These are phyloP conservation scores for Acrasis kona DNA, from an alignment of 78 protist species.

Conservation along the genomic window DNA sequence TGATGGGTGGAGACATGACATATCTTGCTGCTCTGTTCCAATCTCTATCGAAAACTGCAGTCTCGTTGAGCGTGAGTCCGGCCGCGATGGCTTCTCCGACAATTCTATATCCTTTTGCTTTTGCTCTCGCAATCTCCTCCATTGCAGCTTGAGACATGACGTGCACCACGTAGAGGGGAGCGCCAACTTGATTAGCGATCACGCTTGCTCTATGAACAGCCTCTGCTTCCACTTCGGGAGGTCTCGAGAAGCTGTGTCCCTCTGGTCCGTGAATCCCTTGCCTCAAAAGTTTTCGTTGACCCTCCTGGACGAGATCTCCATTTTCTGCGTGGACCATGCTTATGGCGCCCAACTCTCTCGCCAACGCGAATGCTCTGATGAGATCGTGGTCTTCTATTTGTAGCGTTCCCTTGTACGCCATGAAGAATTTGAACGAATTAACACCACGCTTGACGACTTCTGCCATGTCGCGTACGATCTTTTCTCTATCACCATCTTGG, in stretches of 20 bases:
- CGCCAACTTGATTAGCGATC: slow-evolving; percentile 55
- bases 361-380: slow-evolving; percentile 37
- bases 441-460: slow-evolving; percentile 49
- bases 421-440: slow-evolving; percentile 71
- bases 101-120: slow-evolving; percentile 33
- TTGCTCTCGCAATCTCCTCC: slow-evolving; percentile 37
- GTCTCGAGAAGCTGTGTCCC: slow-evolving; percentile 61
- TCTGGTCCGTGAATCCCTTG: slow-evolving; percentile 77
- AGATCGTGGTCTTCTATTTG: slow-evolving; percentile 63
- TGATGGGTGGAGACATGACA: slow-evolving; percentile 86
- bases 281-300: slow-evolving; percentile 38
- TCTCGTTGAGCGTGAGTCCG: slow-evolving; percentile 62
- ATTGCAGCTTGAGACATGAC: slow-evolving; percentile 56
- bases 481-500: slow-evolving; percentile 38
- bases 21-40: slow-evolving; percentile 66
- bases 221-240: slow-evolving; percentile 72
- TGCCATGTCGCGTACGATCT: slow-evolving; percentile 63
- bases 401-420: slow-evolving; percentile 75
- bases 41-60: slow-evolving; percentile 52
- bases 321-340: slow-evolving; percentile 83
- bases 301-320: slow-evolving; percentile 65
- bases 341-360: slow-evolving; percentile 71
- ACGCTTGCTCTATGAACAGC: slow-evolving; percentile 61
- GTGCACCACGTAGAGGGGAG: slow-evolving; percentile 54
- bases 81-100: slow-evolving; percentile 80